phyloP scores from a whole-genome alignment of 2,329 filamentous ascomycete genomes.

The Volutella citrinella region DNA sequence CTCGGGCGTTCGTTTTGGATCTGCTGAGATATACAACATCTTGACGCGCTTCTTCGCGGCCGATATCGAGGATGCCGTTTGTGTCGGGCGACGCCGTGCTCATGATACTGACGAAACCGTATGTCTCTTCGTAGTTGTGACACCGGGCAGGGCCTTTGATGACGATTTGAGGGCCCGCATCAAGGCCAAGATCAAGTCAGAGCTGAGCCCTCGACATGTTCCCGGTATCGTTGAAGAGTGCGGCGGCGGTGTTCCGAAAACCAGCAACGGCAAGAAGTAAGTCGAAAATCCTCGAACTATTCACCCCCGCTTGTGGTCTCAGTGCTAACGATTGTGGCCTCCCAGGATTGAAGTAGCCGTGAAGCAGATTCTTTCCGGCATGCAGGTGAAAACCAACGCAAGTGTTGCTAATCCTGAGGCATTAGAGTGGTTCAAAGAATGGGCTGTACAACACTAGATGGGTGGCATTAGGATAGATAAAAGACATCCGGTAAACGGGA shows the following conservation, averaged over 20 bases:
- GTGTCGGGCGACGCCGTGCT: conserved; percentile 72
- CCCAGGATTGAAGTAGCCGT: conserved; percentile 85
- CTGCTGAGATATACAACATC: conserved; percentile 95
- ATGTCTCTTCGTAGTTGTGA: conserved; percentile 82
- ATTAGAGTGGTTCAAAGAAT: conserved; percentile 81
- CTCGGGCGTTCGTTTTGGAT: conserved; percentile 85
- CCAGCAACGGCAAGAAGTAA: conserved; percentile 93
- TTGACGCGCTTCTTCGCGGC: conserved; percentile 76
- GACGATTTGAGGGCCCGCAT: conserved; percentile 61
- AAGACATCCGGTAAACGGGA: background rate
- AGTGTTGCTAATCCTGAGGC: conserved; percentile 92
- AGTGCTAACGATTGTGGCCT: conserved; percentile 12
- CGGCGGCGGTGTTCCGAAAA: conserved; percentile 79
- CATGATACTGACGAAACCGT: conserved; percentile 81
- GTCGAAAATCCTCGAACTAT: conserved; percentile 27
- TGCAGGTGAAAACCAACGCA: conserved; percentile 83
- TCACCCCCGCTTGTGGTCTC: background rate
- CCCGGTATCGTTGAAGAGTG: conserved; percentile 80
- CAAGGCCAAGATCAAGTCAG: conserved; percentile 65
- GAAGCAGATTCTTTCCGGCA: conserved; percentile 89
- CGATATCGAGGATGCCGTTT: conserved; percentile 81
- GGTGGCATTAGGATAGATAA: conserved; percentile 2
- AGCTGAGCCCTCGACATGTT: conserved; percentile 86
- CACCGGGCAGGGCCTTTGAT: conserved; percentile 52
- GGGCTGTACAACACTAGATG: conserved; percentile 56